Evolutionary conservation across 192 early-diverging fungal genomes (phyloP).

Genomic region (Coemansia sp.): DNA sequence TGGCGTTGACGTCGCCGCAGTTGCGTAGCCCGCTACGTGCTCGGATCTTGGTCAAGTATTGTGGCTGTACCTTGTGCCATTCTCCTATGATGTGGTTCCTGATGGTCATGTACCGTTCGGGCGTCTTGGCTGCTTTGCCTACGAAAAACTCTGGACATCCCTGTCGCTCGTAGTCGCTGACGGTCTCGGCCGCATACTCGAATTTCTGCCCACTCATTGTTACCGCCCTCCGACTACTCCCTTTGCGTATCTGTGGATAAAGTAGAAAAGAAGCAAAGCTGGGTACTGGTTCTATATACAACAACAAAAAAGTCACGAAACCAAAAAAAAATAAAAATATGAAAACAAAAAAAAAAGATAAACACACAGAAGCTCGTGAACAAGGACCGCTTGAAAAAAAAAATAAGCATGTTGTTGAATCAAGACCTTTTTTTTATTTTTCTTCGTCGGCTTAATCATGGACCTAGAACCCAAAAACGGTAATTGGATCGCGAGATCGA

Average conservation of each 20-base stretch:
- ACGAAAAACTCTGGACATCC: conserved; percentile 64
- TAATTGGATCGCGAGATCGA: not conserved
- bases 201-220: conserved; percentile 4
- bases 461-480: not conserved
- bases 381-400: not conserved
- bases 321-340: not conserved
- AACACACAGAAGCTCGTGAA: not conserved
- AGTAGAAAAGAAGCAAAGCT: not conserved
- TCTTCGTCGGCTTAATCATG: not conserved
- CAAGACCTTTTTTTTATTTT: not conserved
- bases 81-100: conserved; percentile 84
- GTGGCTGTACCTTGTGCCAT: conserved; percentile 68
- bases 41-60: conserved; percentile 82
- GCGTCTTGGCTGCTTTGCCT: conserved; percentile 74
- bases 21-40: conserved; percentile 71
- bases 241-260: not conserved
- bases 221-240: no score
- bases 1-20: conserved; percentile 93
- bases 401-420: not conserved
- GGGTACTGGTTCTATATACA: no score
- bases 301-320: no score
- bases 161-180: conserved; percentile 18
- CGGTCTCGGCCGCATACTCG: conserved; percentile 4
- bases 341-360: not conserved
- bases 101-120: conserved; percentile 84